A percentile compares a stretch with the other conserved stretches of the same genome.
Evolutionary conservation across 2,329 filamentous ascomycete genomes (phyloP).

Genomic region (Kalmusia sp.): DNA sequence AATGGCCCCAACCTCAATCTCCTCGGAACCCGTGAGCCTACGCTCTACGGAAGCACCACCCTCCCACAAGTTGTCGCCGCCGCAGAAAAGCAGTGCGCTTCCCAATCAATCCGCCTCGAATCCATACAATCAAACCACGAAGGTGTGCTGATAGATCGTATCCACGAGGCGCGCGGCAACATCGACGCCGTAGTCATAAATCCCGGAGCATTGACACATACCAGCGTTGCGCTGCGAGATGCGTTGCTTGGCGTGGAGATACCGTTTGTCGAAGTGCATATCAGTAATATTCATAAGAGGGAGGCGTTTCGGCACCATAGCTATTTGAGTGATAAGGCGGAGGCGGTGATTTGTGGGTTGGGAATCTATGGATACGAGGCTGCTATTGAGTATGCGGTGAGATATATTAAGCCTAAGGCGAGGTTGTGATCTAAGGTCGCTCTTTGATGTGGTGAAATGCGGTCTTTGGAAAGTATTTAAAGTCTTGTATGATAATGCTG

Average conservation of each 20-base stretch:
- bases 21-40: constrained; percentile 75
- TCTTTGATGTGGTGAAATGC: no score
- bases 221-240: constrained; percentile 77
- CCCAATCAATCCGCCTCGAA: constrained; percentile 62
- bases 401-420: constrained; percentile 34
- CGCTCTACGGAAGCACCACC: constrained; percentile 75
- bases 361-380: constrained; percentile 56
- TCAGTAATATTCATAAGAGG: constrained; percentile 75
- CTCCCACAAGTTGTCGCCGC: constrained; percentile 66
- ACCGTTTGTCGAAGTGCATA: constrained; percentile 80
- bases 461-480: no score
- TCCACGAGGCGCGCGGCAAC: constrained; percentile 68
- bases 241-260: constrained; percentile 72
- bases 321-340: constrained; percentile 78
- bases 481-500: no score
- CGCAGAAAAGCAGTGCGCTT: constrained; percentile 58
- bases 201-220: constrained; percentile 77
- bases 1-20: constrained; percentile 87
- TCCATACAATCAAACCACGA: constrained; percentile 81
- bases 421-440: constrained; percentile 16
- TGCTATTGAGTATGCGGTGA: constrained; percentile 52
- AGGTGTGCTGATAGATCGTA: constrained; percentile 74
- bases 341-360: constrained; percentile 74
- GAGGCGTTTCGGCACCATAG: constrained; percentile 74
- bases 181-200: constrained; percentile 77